Evolutionary conservation across 805 yeast genomes (phyloP).

Genomic region (Kurtzmaniella fragi): DNA sequence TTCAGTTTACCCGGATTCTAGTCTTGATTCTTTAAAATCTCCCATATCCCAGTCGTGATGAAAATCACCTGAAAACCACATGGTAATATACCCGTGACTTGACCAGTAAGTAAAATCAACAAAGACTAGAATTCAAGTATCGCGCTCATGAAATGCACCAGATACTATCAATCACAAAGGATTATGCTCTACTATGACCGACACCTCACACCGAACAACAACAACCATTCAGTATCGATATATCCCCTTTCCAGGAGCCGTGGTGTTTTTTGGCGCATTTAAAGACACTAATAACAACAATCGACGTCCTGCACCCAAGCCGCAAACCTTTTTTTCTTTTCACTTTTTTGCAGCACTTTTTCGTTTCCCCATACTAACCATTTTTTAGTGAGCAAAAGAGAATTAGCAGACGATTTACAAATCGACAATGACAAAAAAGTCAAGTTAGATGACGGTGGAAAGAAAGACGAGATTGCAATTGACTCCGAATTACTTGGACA

Average conservation of each 20-base stretch:
- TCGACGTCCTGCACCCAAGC: no score
- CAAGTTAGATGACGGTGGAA: conserved; percentile 9
- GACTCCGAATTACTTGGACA: conserved; percentile 41
- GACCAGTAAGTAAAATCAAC: conserved; percentile 1
- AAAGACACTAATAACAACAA: no score
- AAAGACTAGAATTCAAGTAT: not conserved
- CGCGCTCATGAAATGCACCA: conserved; percentile 5
- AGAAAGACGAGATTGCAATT: conserved; percentile 24
- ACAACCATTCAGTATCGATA: no score
- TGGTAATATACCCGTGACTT: conserved; percentile 22
- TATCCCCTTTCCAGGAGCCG: no score
- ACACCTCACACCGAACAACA: not conserved
- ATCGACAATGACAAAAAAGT: conserved; percentile 10
- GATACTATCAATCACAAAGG: no score
- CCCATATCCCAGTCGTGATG: conserved; percentile 5
- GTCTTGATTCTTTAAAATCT: no score
- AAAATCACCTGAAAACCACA: conserved; percentile 27
- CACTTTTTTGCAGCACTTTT: not conserved
- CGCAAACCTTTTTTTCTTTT: no score
- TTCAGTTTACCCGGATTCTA: no score
- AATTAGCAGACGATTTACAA: conserved; percentile 8
- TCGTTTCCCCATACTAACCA: conserved; percentile 3
- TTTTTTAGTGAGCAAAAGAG: conserved; percentile 18
- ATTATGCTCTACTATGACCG: not conserved
- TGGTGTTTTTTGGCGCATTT: no score